These are phyloP conservation scores for Eucalyptus dawsonii DNA, from an alignment of 345 rosid genomes.

Conservation along the genomic window DNA sequence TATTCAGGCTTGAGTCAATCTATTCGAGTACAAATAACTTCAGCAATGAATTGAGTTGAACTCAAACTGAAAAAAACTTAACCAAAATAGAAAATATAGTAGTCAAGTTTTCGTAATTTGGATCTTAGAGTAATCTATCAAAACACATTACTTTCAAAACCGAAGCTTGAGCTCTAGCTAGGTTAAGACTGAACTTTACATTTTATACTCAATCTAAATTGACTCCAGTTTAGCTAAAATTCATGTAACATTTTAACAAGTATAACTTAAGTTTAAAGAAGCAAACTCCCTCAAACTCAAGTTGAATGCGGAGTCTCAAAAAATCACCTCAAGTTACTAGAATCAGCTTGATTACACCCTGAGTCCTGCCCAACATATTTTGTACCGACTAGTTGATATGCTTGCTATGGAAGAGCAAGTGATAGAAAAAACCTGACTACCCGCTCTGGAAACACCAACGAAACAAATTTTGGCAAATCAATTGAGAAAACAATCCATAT, in stretches of 20 bases:
- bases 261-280: not conserved
- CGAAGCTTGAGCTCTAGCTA: not conserved
- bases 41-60: not conserved
- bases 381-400: not conserved
- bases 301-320: not conserved
- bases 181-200: not conserved
- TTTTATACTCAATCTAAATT: not conserved
- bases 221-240: not conserved
- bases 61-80: not conserved
- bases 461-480: not conserved
- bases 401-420: not conserved
- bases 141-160: not conserved
- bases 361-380: not conserved
- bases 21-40: not conserved
- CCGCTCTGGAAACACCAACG: not conserved
- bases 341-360: not conserved
- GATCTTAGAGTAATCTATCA: not conserved
- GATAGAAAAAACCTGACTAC: not conserved
- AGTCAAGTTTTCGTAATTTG: not conserved
- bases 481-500: not conserved
- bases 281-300: not conserved
- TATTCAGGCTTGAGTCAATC: not conserved
- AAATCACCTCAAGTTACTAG: not conserved
- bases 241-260: not conserved
- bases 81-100: not conserved